Evolutionary conservation across 2,329 filamentous ascomycete genomes (phyloP).

Genomic region (Elsinoe perseae): DNA sequence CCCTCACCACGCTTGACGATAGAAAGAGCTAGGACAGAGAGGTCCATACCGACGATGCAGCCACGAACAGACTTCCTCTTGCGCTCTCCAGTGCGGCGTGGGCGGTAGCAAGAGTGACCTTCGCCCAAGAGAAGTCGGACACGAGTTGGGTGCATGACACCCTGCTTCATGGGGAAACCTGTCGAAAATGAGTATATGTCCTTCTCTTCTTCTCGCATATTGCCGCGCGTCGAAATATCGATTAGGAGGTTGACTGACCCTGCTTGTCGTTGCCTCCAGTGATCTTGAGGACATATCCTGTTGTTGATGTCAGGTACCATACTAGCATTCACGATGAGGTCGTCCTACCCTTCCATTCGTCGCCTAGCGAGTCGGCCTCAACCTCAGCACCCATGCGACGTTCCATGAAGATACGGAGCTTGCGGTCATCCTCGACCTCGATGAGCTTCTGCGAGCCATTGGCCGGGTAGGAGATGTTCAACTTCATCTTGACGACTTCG

Average conservation of each 20-base stretch:
- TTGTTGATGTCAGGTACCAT: neutral
- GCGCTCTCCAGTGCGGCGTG: conserved; percentile 95
- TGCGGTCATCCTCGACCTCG: conserved; percentile 98
- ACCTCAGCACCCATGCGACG: conserved; percentile 94
- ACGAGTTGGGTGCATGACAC: conserved; percentile 97
- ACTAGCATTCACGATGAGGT: neutral
- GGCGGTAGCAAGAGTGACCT: conserved; percentile 98
- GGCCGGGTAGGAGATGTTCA: conserved; percentile 83
- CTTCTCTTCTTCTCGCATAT: neutral
- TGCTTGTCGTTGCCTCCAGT: conserved; percentile 99
- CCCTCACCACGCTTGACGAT: conserved; percentile 97
- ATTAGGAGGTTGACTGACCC: conserved; percentile 24
- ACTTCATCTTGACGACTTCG: conserved; percentile 51
- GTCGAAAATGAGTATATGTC: neutral
- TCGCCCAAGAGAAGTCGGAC: conserved; percentile 92
- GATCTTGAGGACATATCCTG: conserved; percentile 87
- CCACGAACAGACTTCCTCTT: conserved; percentile 99
- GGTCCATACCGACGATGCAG: conserved; percentile 94
- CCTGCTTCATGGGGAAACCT: conserved; percentile 99
- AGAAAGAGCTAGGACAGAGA: conserved; percentile 86
- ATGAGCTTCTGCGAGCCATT: conserved; percentile 99
- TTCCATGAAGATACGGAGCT: conserved; percentile 98
- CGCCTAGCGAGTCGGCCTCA: conserved; percentile 85
- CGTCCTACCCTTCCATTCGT: conserved; percentile 85
- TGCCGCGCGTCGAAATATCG: neutral